Conservation (phyloP, 495 filamentous ascomycete genomes). For the Podospora pseudoanserina region DNA sequence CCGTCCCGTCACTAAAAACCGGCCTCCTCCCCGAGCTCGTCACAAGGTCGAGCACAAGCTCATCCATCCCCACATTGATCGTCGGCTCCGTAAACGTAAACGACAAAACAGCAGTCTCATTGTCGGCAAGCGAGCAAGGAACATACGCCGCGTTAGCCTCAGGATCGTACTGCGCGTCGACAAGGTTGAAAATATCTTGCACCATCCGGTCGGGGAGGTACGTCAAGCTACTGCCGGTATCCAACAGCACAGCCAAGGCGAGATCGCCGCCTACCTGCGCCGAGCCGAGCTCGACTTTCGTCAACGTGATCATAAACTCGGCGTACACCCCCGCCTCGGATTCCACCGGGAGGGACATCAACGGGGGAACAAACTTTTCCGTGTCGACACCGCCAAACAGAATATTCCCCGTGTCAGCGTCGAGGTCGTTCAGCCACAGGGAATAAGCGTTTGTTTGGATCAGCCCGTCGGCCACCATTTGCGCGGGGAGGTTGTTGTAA, state of each 20-base stretch:
- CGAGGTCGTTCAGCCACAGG: constrained; percentile 81
- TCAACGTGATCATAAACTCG: constrained; percentile 84
- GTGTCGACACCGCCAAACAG: constrained; percentile 91
- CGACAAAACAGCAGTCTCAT: not conserved
- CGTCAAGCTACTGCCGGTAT: constrained; percentile 86
- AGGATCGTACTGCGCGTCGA: constrained; percentile 61
- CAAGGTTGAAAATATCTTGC: constrained; percentile 57
- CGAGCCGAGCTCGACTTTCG: constrained; percentile 44
- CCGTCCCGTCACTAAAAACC: constrained; percentile 57
- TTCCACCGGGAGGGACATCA: constrained; percentile 75
- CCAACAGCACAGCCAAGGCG: constrained; percentile 70
- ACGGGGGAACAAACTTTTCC: constrained; percentile 65
- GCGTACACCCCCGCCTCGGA: constrained; percentile 53
- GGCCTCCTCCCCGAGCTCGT: constrained; percentile 46
- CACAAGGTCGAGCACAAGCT: constrained; percentile 69
- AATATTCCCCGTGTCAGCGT: constrained; percentile 71
- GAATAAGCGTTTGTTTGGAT: constrained; percentile 84
- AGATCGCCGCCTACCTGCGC: constrained; percentile 51
- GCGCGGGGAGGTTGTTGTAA: constrained; percentile 77
- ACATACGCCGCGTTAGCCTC: constrained; percentile 60
- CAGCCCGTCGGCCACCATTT: constrained; percentile 63
- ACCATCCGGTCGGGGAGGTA: constrained; percentile 76
- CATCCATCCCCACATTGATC: constrained; percentile 70
- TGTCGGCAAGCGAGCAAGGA: constrained; percentile 62
- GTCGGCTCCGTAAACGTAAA: constrained; percentile 66